A percentile compares a stretch with the other conserved stretches of the same genome.
phyloP scores from a whole-genome alignment of 2,329 filamentous ascomycete genomes.

The Aureobasidium pullulans region DNA sequence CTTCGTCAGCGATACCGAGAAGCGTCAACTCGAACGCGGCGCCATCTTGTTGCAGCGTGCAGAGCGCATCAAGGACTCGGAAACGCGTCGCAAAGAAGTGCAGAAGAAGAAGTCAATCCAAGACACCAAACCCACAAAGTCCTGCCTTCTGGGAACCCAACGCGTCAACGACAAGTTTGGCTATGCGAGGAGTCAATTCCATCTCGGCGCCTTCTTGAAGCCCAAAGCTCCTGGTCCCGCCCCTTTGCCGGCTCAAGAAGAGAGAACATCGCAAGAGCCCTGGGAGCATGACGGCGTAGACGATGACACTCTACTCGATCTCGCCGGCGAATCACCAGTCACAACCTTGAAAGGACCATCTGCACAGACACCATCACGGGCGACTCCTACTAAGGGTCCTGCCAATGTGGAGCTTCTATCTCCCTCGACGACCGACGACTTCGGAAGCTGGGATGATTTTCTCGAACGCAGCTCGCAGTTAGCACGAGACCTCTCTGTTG shows the following conservation, averaged over 20 bases:
- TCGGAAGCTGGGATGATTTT: constrained; percentile 27
- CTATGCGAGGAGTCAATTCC: constrained; percentile 29
- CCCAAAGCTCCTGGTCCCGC: neutral
- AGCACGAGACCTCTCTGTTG: constrained; percentile 31
- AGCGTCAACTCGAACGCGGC: constrained; percentile 27
- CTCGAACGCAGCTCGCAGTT: constrained; percentile 40
- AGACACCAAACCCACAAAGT: constrained; percentile 11
- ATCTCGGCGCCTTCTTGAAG: constrained; percentile 28
- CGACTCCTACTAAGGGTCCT: constrained; percentile 1
- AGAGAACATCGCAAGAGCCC: neutral
- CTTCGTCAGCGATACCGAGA: constrained; percentile 25
- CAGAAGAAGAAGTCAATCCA: constrained; percentile 24
- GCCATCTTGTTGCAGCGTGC: constrained; percentile 29
- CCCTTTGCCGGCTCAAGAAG: neutral
- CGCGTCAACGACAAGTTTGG: constrained; percentile 27
- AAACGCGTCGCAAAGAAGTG: constrained; percentile 25
- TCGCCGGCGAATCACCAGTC: constrained; percentile 12
- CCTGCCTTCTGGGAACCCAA: constrained; percentile 25
- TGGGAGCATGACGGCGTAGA: constrained; percentile 22
- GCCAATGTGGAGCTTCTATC: neutral
- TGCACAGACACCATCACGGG: neutral
- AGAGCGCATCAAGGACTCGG: constrained; percentile 26
- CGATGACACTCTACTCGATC: constrained; percentile 25
- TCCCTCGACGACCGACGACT: constrained; percentile 18
- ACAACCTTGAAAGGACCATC: neutral